A percentile compares a stretch with the other conserved stretches of the same genome.
These are phyloP conservation scores for Tolypocladium tropicale DNA, from an alignment of 2,329 filamentous ascomycete species.

Conservation along the genomic window DNA sequence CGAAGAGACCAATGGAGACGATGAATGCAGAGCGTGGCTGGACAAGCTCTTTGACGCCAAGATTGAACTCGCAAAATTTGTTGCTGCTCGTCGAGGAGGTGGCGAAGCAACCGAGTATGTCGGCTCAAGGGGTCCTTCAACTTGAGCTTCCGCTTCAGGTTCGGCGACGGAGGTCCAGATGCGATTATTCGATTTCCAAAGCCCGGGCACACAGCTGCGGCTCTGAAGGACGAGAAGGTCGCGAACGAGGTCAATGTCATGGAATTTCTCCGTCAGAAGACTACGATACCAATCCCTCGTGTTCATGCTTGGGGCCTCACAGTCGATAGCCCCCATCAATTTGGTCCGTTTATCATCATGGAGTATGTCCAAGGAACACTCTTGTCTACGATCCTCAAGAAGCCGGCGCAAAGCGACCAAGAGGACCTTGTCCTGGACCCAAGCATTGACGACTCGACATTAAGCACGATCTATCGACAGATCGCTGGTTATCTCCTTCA, in stretches of 20 bases:
- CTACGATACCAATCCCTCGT: slow-evolving; percentile 18
- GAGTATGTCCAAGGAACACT: slow-evolving; percentile 17
- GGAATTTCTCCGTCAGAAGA: slow-evolving; percentile 16
- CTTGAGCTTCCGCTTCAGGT: slow-evolving; percentile 13
- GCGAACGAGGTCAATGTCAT: slow-evolving; percentile 16
- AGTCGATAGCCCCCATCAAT: slow-evolving; percentile 15
- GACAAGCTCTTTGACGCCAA: slow-evolving; percentile 10
- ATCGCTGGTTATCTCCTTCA: neutral
- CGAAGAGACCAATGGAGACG: slow-evolving; percentile 10
- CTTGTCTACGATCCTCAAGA: slow-evolving; percentile 12
- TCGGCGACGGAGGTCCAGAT: slow-evolving; percentile 9
- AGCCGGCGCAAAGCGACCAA: slow-evolving; percentile 12
- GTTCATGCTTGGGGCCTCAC: slow-evolving; percentile 16
- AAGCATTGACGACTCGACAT: neutral
- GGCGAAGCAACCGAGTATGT: slow-evolving; percentile 7
- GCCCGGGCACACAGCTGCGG: slow-evolving; percentile 11
- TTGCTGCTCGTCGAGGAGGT: slow-evolving; percentile 9
- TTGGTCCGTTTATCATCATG: slow-evolving; percentile 23
- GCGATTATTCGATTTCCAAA: slow-evolving; percentile 16
- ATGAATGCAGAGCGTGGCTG: slow-evolving; percentile 12
- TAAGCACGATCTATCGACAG: neutral
- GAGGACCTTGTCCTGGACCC: slow-evolving; percentile 5
- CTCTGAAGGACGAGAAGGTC: slow-evolving; percentile 20
- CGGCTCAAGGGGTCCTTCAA: slow-evolving; percentile 19
- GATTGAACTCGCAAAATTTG: slow-evolving; percentile 10